Base-by-base conservation (phyloP, 2,329 filamentous ascomycete genomes). In the Ilyonectria destructans region DNA sequence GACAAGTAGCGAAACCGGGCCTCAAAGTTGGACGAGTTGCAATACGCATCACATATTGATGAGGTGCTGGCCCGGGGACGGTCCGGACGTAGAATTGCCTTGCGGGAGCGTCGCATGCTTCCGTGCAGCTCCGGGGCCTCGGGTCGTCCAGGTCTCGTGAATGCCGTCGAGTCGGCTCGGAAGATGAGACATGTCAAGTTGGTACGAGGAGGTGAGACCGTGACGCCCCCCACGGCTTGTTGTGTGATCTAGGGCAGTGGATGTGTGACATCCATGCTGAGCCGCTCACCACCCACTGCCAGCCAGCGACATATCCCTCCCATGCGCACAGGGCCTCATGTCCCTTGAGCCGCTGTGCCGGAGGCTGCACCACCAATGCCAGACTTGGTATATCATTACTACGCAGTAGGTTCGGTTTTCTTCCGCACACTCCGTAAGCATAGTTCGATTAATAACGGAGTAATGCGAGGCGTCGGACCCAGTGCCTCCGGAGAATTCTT, bases 111-210 rank as follows among this genome's bases (percentile, higher is more conserved):
- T 43, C n/a, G 15, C 40, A 43, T 43, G 40, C 15, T 43, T 43
- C 13, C 8, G 17, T 33, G 29, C 49, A 31, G 49, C 49, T 52
- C 49, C 26, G 6, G 13, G 13, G 43, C 23, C 29, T 58, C 33
- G 19, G 26, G 33, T 40, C 43, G 43, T 43, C 31, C 33, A 37
- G 23, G 23, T 43, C 45, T 19, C 49, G 29, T 33, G 49, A 35
- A 35, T 35, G 29, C 13, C 9, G n/a, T 6, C n/a, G 17, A n/a
- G 48, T 17, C 13, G 48, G 15, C 40, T n/a, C 40, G 6, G 31
- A 19, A 46, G 52, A 60, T 60, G 58, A 60, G 58, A 56, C 59
- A 40, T 48, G 31, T 57, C 60, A 33, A 26, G 4, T 43, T 7
- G 15, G 40, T 43, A 43, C 7, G 15, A 43, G n/a, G 15, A 43